Conservation (phyloP, 208 protist genomes). For the Leishmania braziliensis region DNA sequence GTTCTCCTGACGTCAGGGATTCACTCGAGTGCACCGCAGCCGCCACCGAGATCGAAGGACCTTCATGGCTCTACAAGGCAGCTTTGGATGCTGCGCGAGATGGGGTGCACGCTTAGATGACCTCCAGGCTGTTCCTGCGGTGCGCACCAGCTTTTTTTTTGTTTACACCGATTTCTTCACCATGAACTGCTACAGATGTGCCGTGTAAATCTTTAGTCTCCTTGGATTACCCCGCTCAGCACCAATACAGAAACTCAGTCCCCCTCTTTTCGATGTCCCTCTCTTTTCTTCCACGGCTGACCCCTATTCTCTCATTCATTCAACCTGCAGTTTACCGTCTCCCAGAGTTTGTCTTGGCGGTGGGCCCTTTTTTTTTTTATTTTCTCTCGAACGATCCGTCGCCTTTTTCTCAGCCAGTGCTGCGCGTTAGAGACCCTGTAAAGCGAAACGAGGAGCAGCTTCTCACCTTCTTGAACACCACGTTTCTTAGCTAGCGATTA, state of each 20-base stretch:
- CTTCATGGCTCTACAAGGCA: neutral
- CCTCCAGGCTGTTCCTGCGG: neutral
- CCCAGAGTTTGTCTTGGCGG: neutral
- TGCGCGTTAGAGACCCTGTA: neutral
- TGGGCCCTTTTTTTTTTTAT: neutral
- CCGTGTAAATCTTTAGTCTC: neutral
- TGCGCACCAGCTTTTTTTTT: neutral
- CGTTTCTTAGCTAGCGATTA: too few species aligned
- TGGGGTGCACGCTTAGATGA: neutral
- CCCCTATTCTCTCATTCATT: neutral
- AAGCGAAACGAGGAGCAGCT: neutral
- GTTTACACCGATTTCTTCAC: neutral
- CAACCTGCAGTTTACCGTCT: neutral
- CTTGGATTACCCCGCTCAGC: neutral
- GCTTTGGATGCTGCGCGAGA: neutral
- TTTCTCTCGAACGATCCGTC: neutral
- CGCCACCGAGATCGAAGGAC: neutral
- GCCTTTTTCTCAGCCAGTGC: neutral
- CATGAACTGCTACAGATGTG: neutral
- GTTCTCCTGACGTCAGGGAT: too few species aligned
- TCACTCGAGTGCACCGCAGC: neutral
- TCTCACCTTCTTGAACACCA: neutral
- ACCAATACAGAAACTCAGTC: neutral
- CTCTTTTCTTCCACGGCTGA: neutral
- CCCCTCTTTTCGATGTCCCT: neutral